phyloP scores from a whole-genome alignment of 78 protist species.

The Creolimax fragrantissima region DNA sequence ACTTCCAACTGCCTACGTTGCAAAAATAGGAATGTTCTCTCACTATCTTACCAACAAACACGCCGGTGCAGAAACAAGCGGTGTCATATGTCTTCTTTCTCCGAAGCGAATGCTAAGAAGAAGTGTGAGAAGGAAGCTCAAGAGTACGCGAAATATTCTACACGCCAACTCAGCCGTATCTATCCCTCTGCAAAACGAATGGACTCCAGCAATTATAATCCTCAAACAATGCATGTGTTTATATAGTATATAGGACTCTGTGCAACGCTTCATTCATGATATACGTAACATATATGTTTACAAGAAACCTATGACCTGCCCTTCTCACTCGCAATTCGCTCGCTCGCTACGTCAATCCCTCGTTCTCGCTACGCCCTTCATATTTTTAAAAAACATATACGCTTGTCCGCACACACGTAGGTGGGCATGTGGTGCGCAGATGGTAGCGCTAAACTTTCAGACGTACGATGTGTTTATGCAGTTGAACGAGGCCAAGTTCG shows the following conservation, averaged over 20 bases:
- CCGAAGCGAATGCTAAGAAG: neutral
- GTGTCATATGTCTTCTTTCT: slow-evolving; percentile 13
- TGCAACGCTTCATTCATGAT: no score
- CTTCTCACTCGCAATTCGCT: no score
- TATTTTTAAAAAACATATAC: neutral
- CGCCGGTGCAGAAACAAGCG: neutral
- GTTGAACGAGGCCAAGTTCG: slow-evolving; percentile 37
- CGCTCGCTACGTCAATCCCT: no score
- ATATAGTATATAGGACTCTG: no score
- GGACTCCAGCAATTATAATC: slow-evolving; percentile 69
- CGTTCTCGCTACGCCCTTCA: no score
- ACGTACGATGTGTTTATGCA: slow-evolving; percentile 41
- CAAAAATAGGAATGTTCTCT: no score
- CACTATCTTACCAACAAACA: neutral
- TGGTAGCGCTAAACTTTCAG: slow-evolving; percentile 76
- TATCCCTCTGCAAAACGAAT: slow-evolving; percentile 76
- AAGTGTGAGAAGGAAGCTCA: neutral
- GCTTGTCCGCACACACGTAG: neutral
- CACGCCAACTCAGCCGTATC: slow-evolving; percentile 39
- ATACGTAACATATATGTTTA: no score
- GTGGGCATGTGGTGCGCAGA: slow-evolving; percentile 51
- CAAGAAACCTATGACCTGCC: no score
- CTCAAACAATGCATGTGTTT: slow-evolving; percentile 49
- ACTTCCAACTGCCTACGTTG: no score
- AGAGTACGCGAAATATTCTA: neutral